A percentile compares a stretch with the other conserved stretches of the same genome.
phyloP scores from a whole-genome alignment of 352 stramenopile species.

The Globisporangium spiculum region DNA sequence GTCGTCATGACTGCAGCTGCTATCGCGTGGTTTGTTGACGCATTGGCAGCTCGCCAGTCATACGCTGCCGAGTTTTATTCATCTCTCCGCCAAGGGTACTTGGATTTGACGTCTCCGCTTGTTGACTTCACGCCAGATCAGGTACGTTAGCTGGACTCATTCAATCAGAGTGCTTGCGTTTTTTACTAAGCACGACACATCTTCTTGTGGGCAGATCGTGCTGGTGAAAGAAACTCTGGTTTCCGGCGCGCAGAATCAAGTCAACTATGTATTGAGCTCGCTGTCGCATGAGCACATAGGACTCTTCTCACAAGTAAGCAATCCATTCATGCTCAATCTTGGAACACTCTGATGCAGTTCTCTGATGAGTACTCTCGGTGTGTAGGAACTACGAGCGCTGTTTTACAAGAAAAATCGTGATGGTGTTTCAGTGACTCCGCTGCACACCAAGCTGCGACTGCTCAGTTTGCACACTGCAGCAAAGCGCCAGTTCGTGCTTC shows the following conservation, averaged over 20 bases:
- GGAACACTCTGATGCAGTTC: not conserved
- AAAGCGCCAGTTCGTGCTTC: constrained; percentile 62
- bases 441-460: constrained; percentile 75
- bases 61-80: constrained; percentile 86
- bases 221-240: constrained; percentile 81
- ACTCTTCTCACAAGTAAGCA: constrained; percentile 58
- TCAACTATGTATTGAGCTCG: constrained; percentile 84
- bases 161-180: not conserved
- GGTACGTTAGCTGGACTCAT: constrained; percentile 32
- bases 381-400: constrained; percentile 64
- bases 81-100: constrained; percentile 75
- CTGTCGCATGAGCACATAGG: constrained; percentile 72
- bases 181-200: not conserved
- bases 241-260: constrained; percentile 74
- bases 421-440: constrained; percentile 37
- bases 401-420: constrained; percentile 67
- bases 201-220: constrained; percentile 37
- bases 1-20: constrained; percentile 60
- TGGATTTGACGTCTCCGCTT: constrained; percentile 75
- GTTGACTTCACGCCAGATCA: constrained; percentile 86
- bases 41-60: constrained; percentile 71
- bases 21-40: constrained; percentile 64
- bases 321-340: not conserved
- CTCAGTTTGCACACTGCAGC: constrained; percentile 70
- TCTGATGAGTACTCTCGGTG: not conserved